These are phyloP conservation scores for Sphagnum contortum DNA, from an alignment of 225 moss, liverwort and hornwort species.

Conservation along the genomic window DNA sequence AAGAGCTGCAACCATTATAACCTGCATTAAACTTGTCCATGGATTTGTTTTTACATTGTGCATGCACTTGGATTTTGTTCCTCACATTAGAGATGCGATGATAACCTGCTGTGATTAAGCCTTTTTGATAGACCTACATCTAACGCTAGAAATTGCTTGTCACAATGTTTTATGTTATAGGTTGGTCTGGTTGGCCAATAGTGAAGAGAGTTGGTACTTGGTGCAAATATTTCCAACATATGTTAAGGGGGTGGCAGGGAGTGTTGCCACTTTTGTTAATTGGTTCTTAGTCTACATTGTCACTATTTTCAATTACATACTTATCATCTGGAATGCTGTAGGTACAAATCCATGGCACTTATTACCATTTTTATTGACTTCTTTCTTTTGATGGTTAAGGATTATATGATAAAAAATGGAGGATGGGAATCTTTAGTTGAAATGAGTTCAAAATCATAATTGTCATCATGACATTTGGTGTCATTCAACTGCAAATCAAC, in stretches of 20 bases:
- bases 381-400: no score
- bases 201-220: background rate
- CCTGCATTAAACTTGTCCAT: no score
- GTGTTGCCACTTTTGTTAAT: slow-evolving; percentile 57
- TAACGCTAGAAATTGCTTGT: no score
- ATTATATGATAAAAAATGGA: no score
- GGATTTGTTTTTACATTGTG: no score
- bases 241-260: slow-evolving; percentile 74
- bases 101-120: background rate
- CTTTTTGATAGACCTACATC: background rate
- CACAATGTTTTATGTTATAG: background rate
- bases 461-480: no score
- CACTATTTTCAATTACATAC: slow-evolving; percentile 69
- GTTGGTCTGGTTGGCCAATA: background rate
- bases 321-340: slow-evolving; percentile 60
- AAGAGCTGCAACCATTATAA: no score
- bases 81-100: background rate
- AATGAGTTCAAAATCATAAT: no score
- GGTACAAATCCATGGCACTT: slow-evolving; percentile 17
- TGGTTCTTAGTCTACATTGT: slow-evolving; percentile 60
- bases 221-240: slow-evolving; percentile 67
- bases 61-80: background rate
- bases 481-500: no score
- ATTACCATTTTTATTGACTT: no score
- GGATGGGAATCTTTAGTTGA: no score